Base-by-base conservation (phyloP, 2,329 filamentous ascomycete species). In the Penicillium sp. region DNA sequence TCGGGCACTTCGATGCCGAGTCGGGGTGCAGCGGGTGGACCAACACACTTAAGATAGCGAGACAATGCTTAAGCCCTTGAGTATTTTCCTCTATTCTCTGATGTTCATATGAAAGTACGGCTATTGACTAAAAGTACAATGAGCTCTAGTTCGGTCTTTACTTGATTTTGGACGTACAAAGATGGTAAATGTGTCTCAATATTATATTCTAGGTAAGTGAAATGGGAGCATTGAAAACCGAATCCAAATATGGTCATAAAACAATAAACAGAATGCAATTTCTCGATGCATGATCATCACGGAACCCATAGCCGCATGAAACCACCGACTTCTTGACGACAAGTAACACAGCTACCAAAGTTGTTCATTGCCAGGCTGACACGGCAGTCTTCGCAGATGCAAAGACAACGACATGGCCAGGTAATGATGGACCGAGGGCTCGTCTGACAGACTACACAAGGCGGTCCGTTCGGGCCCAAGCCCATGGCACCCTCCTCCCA, bases 301-400 rank as follows among this genome's bases (percentile, higher is more conserved):
- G 94, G 94, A 40, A 97, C 92, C 79, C 89, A 99, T 57, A 99
- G 85, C 64, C 91, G 85, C 63, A 90, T 92, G 73, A 96, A 97
- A 52, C 92, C 94, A 53, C 86, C 85, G 27, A 97, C 91, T 65
- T 94, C 89, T 54, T 90, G 85, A 49, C 94, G 84, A 73, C 94
- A 97, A 67, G 93, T 97, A 37, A 97, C 92, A 70, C 94, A 99
- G 69, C 90, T 95, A 61, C 92, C 90, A 71, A 96, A 97, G 72
- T 97, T 97, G 72, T 97, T 95, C 86, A 96, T 92, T 3, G 94
- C 94, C 59, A 97, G 81, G 42, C 90, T 93, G 33, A 97, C 89
- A 29, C 94, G 83, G 70, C 94, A 97, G 63, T 97, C 94, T 72
- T 99, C 94, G 70, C 94, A 97, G 12, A 97, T 81, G 63, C 90